Evolutionary conservation across 2,329 filamentous ascomycete genomes (phyloP).

Genomic region (Coniella lustricola): DNA sequence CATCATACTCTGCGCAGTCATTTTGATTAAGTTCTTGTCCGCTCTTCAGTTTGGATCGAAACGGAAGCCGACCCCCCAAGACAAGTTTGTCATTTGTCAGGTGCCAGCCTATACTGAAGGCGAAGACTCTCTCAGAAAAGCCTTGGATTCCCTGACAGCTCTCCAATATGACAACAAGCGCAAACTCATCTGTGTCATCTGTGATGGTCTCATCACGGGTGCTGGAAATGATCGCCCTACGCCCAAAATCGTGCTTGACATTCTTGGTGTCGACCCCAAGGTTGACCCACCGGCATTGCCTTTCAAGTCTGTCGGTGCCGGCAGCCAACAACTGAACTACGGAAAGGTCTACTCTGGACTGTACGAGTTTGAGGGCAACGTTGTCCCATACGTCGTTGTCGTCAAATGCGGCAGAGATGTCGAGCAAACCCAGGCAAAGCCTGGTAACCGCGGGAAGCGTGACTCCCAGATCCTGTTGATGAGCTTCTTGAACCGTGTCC

Average conservation of each 20-base stretch:
- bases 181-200: slow-evolving; percentile 93
- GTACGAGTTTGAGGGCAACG: slow-evolving; percentile 95
- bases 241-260: slow-evolving; percentile 94
- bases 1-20: slow-evolving; percentile 73
- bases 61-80: slow-evolving; percentile 78
- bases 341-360: slow-evolving; percentile 97
- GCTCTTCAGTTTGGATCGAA: slow-evolving; percentile 92
- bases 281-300: slow-evolving; percentile 89
- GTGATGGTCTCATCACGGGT: slow-evolving; percentile 94
- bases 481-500: slow-evolving; percentile 96
- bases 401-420: slow-evolving; percentile 98
- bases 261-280: slow-evolving; percentile 94
- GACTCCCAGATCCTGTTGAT: slow-evolving; percentile 94
- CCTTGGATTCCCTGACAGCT: slow-evolving; percentile 87
- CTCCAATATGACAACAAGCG: slow-evolving; percentile 97
- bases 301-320: slow-evolving; percentile 86
- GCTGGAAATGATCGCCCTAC: slow-evolving; percentile 93
- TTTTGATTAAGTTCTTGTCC: slow-evolving; percentile 81
- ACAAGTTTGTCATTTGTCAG: slow-evolving; percentile 98
- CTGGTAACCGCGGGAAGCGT: slow-evolving; percentile 96
- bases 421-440: slow-evolving; percentile 83
- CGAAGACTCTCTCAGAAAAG: slow-evolving; percentile 88
- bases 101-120: slow-evolving; percentile 97
- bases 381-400: slow-evolving; percentile 91
- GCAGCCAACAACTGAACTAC: slow-evolving; percentile 91